A percentile compares a stretch with the other conserved stretches of the same genome.
Evolutionary conservation across 1,284 basidiomycete species (phyloP).

Genomic region (Phylloboletellus chloephorus): DNA sequence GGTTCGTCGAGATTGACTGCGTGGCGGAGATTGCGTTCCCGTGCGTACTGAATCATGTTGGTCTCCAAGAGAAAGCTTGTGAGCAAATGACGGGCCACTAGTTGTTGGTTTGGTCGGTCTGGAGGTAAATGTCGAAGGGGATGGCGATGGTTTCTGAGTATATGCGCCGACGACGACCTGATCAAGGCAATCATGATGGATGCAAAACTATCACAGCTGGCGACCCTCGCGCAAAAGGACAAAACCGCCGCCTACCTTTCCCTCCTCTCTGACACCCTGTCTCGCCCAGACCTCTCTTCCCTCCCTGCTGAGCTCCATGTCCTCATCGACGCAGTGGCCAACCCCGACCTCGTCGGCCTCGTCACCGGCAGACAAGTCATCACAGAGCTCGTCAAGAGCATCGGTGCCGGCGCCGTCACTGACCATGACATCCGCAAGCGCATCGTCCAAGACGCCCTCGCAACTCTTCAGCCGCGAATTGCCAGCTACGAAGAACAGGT

Average conservation of each 20-base stretch:
- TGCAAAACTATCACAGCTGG: slow-evolving; percentile 53
- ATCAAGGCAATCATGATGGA: slow-evolving; percentile 62
- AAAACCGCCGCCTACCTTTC: slow-evolving; percentile 72
- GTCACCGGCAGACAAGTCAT: slow-evolving; percentile 84
- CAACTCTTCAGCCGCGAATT: slow-evolving; percentile 67
- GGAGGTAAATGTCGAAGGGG: no score
- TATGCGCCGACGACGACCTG: no score
- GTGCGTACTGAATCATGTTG: slow-evolving; percentile 32
- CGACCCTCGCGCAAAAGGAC: slow-evolving; percentile 73
- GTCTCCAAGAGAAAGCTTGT: slow-evolving; percentile 64
- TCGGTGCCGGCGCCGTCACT: slow-evolving; percentile 52
- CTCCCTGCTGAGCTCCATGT: slow-evolving; percentile 54
- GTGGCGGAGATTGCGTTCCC: slow-evolving; percentile 9
- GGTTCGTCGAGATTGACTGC: slow-evolving; percentile 53
- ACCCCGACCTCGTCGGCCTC: slow-evolving; percentile 73
- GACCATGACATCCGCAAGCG: slow-evolving; percentile 57
- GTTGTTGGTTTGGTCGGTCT: no score
- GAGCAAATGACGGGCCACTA: slow-evolving; percentile 48
- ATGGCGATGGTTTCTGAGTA: no score
- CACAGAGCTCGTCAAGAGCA: slow-evolving; percentile 68
- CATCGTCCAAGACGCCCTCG: slow-evolving; percentile 68
- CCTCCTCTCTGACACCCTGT: slow-evolving; percentile 53
- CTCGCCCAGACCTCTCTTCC: slow-evolving; percentile 41
- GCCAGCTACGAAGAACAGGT: slow-evolving; percentile 96
- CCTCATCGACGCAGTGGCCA: slow-evolving; percentile 71